Percentiles rank a stretch among this genome's conserved stretches.
These are phyloP conservation scores for Aurantiochytrium sp. DNA, from an alignment of 108 stramenopile genomes.

Conservation along the genomic window DNA sequence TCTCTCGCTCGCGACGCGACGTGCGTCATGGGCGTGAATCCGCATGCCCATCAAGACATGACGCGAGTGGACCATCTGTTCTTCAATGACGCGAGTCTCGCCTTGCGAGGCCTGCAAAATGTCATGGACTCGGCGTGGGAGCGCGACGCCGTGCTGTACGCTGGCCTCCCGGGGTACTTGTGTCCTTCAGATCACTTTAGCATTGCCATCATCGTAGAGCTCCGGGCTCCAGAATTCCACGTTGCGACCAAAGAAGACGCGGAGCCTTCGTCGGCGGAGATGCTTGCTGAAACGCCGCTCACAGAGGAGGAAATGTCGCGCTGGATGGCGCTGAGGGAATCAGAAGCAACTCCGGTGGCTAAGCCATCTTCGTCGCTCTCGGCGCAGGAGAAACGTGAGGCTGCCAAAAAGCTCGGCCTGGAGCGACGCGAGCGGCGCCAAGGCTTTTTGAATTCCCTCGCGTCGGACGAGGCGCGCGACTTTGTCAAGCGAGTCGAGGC, in stretches of 20 bases:
- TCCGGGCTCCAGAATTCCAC: background rate
- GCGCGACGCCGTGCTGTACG: background rate
- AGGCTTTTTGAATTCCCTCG: no score
- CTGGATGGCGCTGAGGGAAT: no score
- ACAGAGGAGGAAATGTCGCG: no score
- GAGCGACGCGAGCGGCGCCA: no score
- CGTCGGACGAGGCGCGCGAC: no score
- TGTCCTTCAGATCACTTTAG: background rate
- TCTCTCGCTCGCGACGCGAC: background rate
- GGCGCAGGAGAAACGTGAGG: no score
- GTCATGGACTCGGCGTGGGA: background rate
- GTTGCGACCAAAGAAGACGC: background rate
- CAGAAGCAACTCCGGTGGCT: no score
- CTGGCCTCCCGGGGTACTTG: background rate
- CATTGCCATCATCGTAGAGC: background rate
- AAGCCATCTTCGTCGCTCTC: no score
- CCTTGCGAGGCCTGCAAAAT: background rate
- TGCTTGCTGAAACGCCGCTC: no score
- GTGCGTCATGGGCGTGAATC: background rate
- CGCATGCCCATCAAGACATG: background rate
- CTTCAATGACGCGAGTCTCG: background rate
- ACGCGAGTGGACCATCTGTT: background rate
- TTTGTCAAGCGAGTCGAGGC: no score
- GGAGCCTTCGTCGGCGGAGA: no score
- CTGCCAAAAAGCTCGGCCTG: no score